Evolutionary conservation across 2,329 filamentous ascomycete genomes (phyloP), one percentile per base, ranked within the genome.

Genomic region (Penicillium sp.): DNA sequence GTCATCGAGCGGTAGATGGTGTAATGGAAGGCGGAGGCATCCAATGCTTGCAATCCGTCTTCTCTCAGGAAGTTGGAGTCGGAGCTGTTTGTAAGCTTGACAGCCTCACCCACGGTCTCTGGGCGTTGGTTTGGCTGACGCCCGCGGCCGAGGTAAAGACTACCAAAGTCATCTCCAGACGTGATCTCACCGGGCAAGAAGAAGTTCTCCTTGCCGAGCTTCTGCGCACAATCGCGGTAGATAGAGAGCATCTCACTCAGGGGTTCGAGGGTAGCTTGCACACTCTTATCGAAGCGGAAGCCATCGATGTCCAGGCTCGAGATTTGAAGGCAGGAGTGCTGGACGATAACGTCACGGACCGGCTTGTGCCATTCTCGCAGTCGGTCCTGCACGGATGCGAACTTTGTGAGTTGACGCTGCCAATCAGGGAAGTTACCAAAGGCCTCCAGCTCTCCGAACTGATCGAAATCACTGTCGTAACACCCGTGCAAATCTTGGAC

Each of bases 311-410:
- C 85, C 32, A 88, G 73, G 60, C 79, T 81, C 16, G 76, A 70
- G 53, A 88, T 84, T 31, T 82, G 75, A 67, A 87, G 82, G 69
- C 85, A 88, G 2, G 83, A 85, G 59, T 86, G 84, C 45, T 79
- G 79, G 59, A 81, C 79, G 55, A 88, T 71, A 59, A 82, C 84
- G 34, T 79, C 75, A 14, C 79, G 73, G 0, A 87, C 84, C 5
- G 79, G 77, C 2, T 82, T 80, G 21, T 78, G 61, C 85, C 85
- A 88, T 63, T 87, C 84, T 55, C 85, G 79, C 3, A 88, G 75
- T 65, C 85, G 83, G 69, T 88, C 85, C 68, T 88, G 85, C 5
- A 87, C 85, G 45, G 81, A 84, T 45, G 84, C 83, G 68, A 87
- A 88, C 61, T 87, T 87, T 38, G 83, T 79, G 38, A 88, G 75